Conservation (phyloP, 2,329 filamentous ascomycete species). For the Periglandula ipomoeae region DNA sequence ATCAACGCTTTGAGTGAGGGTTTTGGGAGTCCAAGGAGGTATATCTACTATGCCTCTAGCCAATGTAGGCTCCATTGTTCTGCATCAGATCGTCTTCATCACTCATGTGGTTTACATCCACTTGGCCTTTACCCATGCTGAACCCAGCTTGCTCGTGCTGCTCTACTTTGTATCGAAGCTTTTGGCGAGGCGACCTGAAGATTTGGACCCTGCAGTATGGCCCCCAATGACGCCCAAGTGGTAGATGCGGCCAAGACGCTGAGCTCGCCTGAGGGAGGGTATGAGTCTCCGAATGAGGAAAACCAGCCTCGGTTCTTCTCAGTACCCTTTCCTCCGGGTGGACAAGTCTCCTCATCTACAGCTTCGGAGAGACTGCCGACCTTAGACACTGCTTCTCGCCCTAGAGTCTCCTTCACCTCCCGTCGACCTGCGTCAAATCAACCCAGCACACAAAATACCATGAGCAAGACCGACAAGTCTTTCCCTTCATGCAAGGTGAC, state of each 20-base stretch:
- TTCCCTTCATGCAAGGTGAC: conserved; percentile 25
- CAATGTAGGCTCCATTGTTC: conserved; percentile 41
- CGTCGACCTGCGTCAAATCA: neutral
- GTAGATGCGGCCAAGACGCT: conserved; percentile 11
- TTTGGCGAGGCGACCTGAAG: conserved; percentile 37
- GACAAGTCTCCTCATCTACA: conserved; percentile 2
- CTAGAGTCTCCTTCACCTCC: conserved; percentile 1
- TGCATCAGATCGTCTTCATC: conserved; percentile 44
- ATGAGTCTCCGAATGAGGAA: conserved; percentile 30
- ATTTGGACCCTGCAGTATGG: conserved; percentile 32
- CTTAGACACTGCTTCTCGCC: neutral
- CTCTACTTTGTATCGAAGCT: conserved; percentile 42
- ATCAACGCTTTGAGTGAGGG: neutral
- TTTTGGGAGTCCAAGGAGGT: neutral
- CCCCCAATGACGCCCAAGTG: conserved; percentile 22
- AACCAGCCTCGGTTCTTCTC: conserved; percentile 20
- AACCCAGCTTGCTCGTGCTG: conserved; percentile 34
- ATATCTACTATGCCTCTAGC: conserved; percentile 36
- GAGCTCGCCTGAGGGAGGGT: conserved; percentile 15
- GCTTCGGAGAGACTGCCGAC: neutral
- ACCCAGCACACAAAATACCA: conserved; percentile 24
- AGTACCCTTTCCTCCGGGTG: conserved; percentile 8
- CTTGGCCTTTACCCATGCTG: conserved; percentile 39
- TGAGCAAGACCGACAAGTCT: conserved; percentile 21
- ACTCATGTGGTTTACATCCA: conserved; percentile 44